phyloP scores from a whole-genome alignment of 2,329 filamentous ascomycete genomes.

The Fusarium sp. region DNA sequence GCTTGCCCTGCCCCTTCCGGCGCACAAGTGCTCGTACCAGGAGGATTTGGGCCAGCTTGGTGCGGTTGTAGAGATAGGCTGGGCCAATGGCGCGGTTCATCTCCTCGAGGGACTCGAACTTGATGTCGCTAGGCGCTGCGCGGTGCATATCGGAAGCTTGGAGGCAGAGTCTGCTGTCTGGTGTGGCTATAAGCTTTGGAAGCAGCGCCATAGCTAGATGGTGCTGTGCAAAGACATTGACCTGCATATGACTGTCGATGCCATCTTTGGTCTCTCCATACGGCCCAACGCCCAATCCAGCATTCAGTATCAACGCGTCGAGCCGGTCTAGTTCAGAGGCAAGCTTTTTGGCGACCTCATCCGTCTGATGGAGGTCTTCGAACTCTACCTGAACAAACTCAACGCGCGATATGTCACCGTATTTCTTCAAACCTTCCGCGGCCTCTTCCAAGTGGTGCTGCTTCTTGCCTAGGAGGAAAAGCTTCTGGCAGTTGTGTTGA shows the following conservation, averaged over 20 bases:
- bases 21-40: neutral
- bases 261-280: conserved; percentile 13
- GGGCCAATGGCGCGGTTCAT: conserved; percentile 12
- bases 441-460: conserved; percentile 15
- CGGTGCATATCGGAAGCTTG: conserved; percentile 7
- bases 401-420: neutral
- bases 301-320: conserved; percentile 4
- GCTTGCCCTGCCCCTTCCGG: conserved; percentile 1
- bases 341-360: conserved; percentile 1
- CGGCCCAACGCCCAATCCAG: conserved; percentile 2
- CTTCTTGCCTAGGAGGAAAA: conserved; percentile 8
- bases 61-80: conserved; percentile 1
- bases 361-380: conserved; percentile 6
- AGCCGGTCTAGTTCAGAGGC: conserved; percentile 2
- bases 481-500: conserved; percentile 7
- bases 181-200: conserved; percentile 5
- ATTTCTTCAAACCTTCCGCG: conserved; percentile 2
- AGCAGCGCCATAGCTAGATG: conserved; percentile 17
- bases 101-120: neutral
- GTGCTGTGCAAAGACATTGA: conserved; percentile 16
- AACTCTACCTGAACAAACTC: conserved; percentile 9
- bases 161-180: conserved; percentile 1
- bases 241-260: conserved; percentile 16
- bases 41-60: conserved; percentile 3
- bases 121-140: neutral